Base-by-base conservation (phyloP, 345 rosid genomes). In the Eucalyptus pauciflora region DNA sequence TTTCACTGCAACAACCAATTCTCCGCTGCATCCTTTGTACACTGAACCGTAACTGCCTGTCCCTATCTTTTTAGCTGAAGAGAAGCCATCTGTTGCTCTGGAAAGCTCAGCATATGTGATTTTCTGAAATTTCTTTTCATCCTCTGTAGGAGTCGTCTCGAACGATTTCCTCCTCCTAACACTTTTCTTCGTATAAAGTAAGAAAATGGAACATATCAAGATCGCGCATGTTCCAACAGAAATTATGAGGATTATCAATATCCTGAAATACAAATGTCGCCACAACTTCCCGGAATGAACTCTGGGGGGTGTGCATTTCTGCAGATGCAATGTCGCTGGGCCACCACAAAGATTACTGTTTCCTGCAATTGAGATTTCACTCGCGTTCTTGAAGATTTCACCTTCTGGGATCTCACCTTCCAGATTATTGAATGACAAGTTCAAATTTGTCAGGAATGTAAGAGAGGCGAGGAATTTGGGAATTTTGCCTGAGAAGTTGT, bases 41-140 rank as follows among this genome's bases (percentile, higher is more conserved):
- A 93, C 93, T 5, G 89, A 90, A 46, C 93, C 93, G 16, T 83
- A 91, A 79, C 93, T 87, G n/a, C 94, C 93, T 2, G 7, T 58
- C 76, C 94, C 94, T 31, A 91, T 83, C 51, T 88, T 56, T 45
- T 91, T 91, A 43, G 86, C 85, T 15, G 86, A 17, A 41, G 93
- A 93, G 89, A 93, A 93, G 79, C 92, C 92, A 24, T 88, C 88
- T 8, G 93, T 92, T 37, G 90, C 90, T 86, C 89, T 85, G 6
- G 89, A 51, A 48, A 93, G 92, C 58, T 86, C 89, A 24, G 83
- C 86, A 67, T 91, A 93, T 5, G 94, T 89, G 33, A 92, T 85
- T 45, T 86, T 91, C 86, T 43, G 86, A 52, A 52, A 88, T 87
- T 50, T 54, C 56, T 46, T 86, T 85, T 43, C 60, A 33, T 52